Base-by-base conservation (phyloP, 2,329 filamentous ascomycete species). In the Penicillium concentricum region DNA sequence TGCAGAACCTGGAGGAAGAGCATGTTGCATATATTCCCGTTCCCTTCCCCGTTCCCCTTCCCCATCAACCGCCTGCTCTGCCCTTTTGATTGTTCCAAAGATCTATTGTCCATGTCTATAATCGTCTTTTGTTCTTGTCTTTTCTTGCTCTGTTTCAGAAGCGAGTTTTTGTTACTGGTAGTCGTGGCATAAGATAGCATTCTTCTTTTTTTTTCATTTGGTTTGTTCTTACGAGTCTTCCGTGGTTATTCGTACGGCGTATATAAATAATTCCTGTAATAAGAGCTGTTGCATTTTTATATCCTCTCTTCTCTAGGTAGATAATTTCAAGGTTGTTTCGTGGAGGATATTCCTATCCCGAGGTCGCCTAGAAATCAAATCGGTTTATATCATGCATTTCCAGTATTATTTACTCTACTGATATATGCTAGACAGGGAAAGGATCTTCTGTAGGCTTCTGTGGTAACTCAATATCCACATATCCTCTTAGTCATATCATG, bases 41-140 rank as follows among this genome's bases (percentile, higher is more conserved):
- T 10, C n/a, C 41, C 24, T 45, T 64, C 51, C 49, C 47, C 48
- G 34, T 61, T 59, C 50, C 41, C 39, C 54, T 16, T 37, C 51
- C 20, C 26, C 32, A n/a, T 49, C 53, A 41, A 51, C 41, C 45
- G 56, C 45, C 44, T 62, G 56, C 59, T 42, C 46, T 49, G 54
- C 35, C 57, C 50, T 34, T 56, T 60, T 63, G 54, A 45, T 63
- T 63, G 53, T 60, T 65, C 59, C 35, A 45, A 28, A 54, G 60
- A 67, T 66, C 61, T 66, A 67, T 53, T 61, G 62, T 56, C 59
- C 55, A 49, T 67, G 65, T 67, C 59, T 67, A 63, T 67, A 68
- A 62, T 68, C 42, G 60, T 66, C 44, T 46, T 37, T 54, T 35
- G 38, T 47, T 61, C 15, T 30, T 43, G 30, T 39, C 24, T 55